Conservation (phyloP, 345 rosid species). For the Eucalyptus viminalis region DNA sequence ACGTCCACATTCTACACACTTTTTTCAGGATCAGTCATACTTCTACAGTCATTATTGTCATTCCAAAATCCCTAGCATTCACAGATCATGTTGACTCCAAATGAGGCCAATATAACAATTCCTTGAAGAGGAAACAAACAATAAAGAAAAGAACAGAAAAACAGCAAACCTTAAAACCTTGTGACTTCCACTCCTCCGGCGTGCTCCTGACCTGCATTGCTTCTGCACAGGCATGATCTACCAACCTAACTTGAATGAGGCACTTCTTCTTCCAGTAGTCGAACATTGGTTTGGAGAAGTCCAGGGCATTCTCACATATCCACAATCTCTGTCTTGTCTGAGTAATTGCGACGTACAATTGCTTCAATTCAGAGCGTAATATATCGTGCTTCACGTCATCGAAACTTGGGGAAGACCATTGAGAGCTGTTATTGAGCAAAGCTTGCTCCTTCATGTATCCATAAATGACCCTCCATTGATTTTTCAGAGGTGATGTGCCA, state of each 20-base stretch:
- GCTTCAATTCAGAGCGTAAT: slow-evolving; percentile 29
- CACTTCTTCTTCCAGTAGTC: slow-evolving; percentile 1
- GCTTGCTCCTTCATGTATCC: slow-evolving; percentile 7
- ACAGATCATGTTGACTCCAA: no score
- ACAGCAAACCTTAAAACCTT: no score
- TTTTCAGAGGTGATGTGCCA: slow-evolving; percentile 29
- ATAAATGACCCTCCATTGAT: slow-evolving; percentile 39
- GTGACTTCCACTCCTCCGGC: not conserved
- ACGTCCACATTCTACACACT: no score
- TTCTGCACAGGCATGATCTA: slow-evolving; percentile 20
- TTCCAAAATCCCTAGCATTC: no score
- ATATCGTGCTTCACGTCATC: slow-evolving; percentile 17
- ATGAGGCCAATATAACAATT: no score
- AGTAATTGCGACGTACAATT: slow-evolving; percentile 25
- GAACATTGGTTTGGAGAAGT: slow-evolving; percentile 14
- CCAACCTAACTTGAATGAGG: slow-evolving; percentile 15
- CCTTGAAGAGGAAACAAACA: no score
- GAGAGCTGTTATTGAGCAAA: not conserved
- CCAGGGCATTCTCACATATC: slow-evolving; percentile 34
- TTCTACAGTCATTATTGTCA: no score
- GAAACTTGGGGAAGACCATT: slow-evolving; percentile 14
- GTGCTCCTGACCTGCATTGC: slow-evolving; percentile 34
- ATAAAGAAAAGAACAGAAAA: no score
- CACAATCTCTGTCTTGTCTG: slow-evolving; percentile 44
- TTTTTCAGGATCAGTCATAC: no score